Percentiles rank a stretch among this genome's conserved stretches.
phyloP scores from a whole-genome alignment of 371 early-diverging fungal species.

The Mortierella sp. region DNA sequence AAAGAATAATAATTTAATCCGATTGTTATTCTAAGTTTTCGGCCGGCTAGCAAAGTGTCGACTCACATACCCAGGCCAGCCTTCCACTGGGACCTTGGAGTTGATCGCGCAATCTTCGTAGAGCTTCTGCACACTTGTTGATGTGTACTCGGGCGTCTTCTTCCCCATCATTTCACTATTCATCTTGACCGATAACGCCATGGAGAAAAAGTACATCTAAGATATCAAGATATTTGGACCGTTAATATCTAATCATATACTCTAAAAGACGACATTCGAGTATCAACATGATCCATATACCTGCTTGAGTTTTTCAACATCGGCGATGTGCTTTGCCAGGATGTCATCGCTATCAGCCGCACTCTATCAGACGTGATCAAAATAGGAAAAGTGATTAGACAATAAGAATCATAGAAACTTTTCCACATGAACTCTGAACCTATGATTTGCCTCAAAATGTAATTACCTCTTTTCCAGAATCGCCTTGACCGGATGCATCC shows the following conservation, averaged over 20 bases:
- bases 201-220: conserved; percentile 52
- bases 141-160: conserved; percentile 33
- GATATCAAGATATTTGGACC: not conserved
- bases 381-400: not conserved
- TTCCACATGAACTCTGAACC: not conserved
- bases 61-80: conserved; percentile 53
- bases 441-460: not conserved
- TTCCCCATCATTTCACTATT: conserved; percentile 51
- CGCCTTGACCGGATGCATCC: not conserved
- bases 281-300: not conserved
- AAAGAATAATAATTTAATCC: not conserved
- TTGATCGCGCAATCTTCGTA: conserved; percentile 45
- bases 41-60: conserved; percentile 31
- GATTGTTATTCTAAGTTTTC: not conserved
- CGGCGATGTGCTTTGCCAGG: conserved; percentile 20
- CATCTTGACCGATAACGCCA: conserved; percentile 56
- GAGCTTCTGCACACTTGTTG: conserved; percentile 44
- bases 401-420: no score
- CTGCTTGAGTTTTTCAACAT: conserved; percentile 22
- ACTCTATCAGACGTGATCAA: not conserved
- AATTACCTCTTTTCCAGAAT: conserved; percentile 1
- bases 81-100: conserved; percentile 45
- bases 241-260: not conserved
- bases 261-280: not conserved
- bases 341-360: conserved; percentile 5